phyloP scores from a whole-genome alignment of 768 basidiomycete species.

The Cytidiella melzeri region DNA sequence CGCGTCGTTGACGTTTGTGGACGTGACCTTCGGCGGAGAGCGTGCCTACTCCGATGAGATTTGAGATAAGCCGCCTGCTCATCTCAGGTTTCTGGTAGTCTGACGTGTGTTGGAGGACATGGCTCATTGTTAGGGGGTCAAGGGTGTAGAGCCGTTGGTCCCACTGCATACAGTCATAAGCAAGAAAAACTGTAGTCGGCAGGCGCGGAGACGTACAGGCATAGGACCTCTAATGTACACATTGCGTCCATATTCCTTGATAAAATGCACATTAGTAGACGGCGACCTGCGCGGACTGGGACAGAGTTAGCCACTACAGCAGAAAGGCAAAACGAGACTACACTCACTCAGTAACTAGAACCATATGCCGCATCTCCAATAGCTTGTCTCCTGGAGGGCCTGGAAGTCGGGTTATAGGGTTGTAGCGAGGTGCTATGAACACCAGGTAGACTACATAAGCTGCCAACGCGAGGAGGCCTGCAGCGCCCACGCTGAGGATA shows the following conservation, averaged over 20 bases:
- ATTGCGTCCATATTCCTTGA: constrained; percentile 59
- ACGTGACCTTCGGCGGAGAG: constrained; percentile 70
- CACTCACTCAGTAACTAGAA: constrained; percentile 52
- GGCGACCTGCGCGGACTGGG: constrained; percentile 48
- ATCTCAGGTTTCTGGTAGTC: constrained; percentile 83
- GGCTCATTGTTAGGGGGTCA: constrained; percentile 68
- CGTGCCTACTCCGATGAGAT: constrained; percentile 80
- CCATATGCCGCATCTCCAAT: constrained; percentile 47
- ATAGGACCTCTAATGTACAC: constrained; percentile 63
- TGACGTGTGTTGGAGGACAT: constrained; percentile 66
- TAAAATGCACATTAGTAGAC: constrained; percentile 45
- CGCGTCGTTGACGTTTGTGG: constrained; percentile 76
- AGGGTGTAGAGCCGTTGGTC: constrained; percentile 75
- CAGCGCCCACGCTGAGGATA: constrained; percentile 3
- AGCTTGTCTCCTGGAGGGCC: constrained; percentile 50
- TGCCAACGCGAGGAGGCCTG: constrained; percentile 1
- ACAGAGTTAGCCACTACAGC: neutral
- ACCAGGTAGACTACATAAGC: constrained; percentile 23
- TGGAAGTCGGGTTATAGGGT: constrained; percentile 48
- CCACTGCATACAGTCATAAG: constrained; percentile 49
- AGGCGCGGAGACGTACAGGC: constrained; percentile 45
- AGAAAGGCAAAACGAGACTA: neutral
- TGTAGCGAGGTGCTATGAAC: constrained; percentile 24
- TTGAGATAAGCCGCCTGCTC: constrained; percentile 65
- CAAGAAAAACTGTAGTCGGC: neutral